Base-by-base conservation (phyloP, 192 early-diverging fungal genomes). In the Rhizoclosmatium globosum region DNA sequence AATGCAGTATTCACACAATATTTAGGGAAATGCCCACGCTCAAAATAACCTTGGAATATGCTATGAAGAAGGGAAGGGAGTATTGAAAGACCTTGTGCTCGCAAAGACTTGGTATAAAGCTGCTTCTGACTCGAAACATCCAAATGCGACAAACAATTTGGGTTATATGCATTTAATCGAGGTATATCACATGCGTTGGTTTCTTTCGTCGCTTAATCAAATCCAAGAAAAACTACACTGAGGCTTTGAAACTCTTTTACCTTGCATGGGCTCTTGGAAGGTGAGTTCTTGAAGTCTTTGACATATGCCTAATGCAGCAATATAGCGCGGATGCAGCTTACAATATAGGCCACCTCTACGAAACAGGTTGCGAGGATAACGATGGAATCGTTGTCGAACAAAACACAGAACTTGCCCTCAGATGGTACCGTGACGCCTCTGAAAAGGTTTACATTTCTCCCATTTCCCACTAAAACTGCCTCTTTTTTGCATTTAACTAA, bases 11-110 rank as follows among this genome's bases (percentile, higher is more conserved):
- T 64, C 9, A n/a, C 61, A 64, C 23, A 9, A 19, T 64, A 42
- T 44, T 39, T 68, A 78, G 68, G 88, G 88, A 3, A 77, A 85
- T 59, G 42, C 85, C 3, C 66, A 81, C 47, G 88, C 88, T 1
- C 78, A 82, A 46, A 87, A 88, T 68, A 88, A 88, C 79, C 67
- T 89, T 42, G 88, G 88, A 42, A 84, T 88, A 41, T 89, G 88
- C 60, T 88, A 85, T 80, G 86, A 90, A 78, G 82, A 86, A 73
- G 89, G 89, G 2, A 61, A 82, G n/a, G 89, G 89, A 3, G 85
- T 90, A n/a, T 66, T 76, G 43, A 83, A 80, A 64, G 87, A 90
- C 64, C 23, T 82, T 39, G 83, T 61, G 57, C 68, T 78, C 58
- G 89, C 89, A 3, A 88, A 88, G 65, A 71, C 73, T 21, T 73